Evolutionary conservation across 2,329 filamentous ascomycete species (phyloP).

Genomic region (Colletotrichum sp.): DNA sequence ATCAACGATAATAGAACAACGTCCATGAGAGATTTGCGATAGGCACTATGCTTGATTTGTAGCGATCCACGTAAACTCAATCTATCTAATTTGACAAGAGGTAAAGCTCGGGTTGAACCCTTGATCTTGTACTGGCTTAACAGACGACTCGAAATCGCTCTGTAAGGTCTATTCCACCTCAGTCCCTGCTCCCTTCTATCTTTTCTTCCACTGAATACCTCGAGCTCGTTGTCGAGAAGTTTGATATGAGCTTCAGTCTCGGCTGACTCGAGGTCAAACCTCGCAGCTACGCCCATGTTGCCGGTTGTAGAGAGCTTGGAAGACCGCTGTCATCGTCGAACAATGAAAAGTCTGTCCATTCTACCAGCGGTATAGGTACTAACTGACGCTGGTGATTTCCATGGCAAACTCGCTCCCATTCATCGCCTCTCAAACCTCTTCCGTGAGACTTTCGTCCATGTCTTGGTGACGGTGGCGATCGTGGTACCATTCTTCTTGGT

Average conservation of each 20-base stretch:
- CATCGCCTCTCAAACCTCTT: background rate
- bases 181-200: accelerated
- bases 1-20: background rate
- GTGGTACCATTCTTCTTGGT: background rate
- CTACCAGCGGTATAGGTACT: too few species aligned
- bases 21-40: background rate
- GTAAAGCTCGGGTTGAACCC: background rate
- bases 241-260: background rate
- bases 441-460: background rate
- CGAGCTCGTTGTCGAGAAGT: accelerated
- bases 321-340: background rate
- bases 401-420: background rate
- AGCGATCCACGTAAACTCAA: background rate
- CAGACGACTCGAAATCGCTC: background rate
- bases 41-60: accelerated
- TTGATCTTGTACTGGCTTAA: background rate
- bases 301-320: accelerated
- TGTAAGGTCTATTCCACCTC: background rate
- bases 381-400: background rate
- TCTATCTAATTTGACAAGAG: accelerated
- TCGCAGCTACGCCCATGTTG: accelerated
- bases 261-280: accelerated
- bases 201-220: background rate
- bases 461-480: background rate
- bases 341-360: background rate